Conservation (phyloP, 106 monocot species). For the Dioscorea alata region DNA sequence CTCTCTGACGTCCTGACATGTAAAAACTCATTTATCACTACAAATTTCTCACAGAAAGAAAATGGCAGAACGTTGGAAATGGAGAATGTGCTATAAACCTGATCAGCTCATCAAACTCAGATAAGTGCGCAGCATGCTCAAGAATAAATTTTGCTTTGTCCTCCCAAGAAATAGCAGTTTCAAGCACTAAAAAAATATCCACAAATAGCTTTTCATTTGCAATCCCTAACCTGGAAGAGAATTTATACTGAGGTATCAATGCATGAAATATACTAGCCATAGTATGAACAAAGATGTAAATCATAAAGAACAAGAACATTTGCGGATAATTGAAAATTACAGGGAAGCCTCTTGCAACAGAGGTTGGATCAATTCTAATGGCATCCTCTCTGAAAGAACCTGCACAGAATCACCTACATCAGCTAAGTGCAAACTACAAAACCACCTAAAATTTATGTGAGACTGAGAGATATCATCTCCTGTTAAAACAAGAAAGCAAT, state of each 20-base stretch:
- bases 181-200: slow-evolving; percentile 23
- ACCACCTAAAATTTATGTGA: not conserved
- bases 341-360: slow-evolving; percentile 29
- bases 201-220: slow-evolving; percentile 44
- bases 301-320: not conserved
- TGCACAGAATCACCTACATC: slow-evolving; percentile 2
- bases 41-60: not conserved
- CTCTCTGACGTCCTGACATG: slow-evolving; percentile 48
- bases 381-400: slow-evolving; percentile 27
- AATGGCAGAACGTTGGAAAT: not conserved
- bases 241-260: not conserved
- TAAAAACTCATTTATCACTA: slow-evolving; percentile 3
- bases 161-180: slow-evolving; percentile 53
- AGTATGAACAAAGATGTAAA: not conserved
- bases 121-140: slow-evolving; percentile 20
- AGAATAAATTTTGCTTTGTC: slow-evolving; percentile 52
- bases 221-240: slow-evolving; percentile 38
- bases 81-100: slow-evolving; percentile 21
- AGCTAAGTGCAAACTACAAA: not conserved
- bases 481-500: not conserved
- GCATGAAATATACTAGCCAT: not conserved
- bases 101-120: slow-evolving; percentile 51
- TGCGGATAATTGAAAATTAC: slow-evolving; percentile 15
- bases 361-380: slow-evolving; percentile 30
- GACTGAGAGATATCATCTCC: not conserved